These are phyloP conservation scores for Puccinia brachypodii DNA, from an alignment of 1,284 basidiomycete genomes.

Conservation along the genomic window DNA sequence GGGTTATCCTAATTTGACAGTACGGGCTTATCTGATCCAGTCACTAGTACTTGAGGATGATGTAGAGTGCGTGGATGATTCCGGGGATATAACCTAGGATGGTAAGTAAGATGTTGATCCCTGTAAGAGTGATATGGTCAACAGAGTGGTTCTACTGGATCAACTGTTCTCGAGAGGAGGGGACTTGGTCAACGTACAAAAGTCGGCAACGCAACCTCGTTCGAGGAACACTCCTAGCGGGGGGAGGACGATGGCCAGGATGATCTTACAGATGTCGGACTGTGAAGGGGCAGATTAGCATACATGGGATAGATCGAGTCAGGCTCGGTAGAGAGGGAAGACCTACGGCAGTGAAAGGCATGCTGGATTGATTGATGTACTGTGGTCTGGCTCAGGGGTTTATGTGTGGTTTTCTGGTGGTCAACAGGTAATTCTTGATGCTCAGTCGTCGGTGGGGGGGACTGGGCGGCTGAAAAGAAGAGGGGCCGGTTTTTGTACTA, in stretches of 20 bases:
- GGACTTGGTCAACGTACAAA: slow-evolving; percentile 59
- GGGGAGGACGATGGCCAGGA: slow-evolving; percentile 69
- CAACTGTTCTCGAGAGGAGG: not conserved
- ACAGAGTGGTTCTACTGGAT: not conserved
- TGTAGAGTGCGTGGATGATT: slow-evolving; percentile 46
- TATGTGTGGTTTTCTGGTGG: too few species aligned
- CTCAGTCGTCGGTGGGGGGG: too few species aligned
- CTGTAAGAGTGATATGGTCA: slow-evolving; percentile 1
- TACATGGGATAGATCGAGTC: not conserved
- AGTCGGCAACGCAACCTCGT: slow-evolving; percentile 69
- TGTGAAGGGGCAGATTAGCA: not conserved
- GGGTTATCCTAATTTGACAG: too few species aligned
- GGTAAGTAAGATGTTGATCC: slow-evolving; percentile 44
- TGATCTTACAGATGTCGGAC: slow-evolving; percentile 45
- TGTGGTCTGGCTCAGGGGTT: too few species aligned
- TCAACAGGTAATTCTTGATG: too few species aligned
- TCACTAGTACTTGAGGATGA: slow-evolving; percentile 45
- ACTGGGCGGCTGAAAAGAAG: too few species aligned
- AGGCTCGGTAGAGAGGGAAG: not conserved
- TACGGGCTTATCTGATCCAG: too few species aligned
- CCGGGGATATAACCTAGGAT: slow-evolving; percentile 47
- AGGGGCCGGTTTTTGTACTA: too few species aligned
- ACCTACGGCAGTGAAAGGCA: slow-evolving; percentile 45
- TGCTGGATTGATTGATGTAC: not conserved
- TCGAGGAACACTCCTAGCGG: slow-evolving; percentile 78